These are phyloP conservation scores for Lumnitzera racemosa DNA, from an alignment of 345 rosid species.

Conservation along the genomic window DNA sequence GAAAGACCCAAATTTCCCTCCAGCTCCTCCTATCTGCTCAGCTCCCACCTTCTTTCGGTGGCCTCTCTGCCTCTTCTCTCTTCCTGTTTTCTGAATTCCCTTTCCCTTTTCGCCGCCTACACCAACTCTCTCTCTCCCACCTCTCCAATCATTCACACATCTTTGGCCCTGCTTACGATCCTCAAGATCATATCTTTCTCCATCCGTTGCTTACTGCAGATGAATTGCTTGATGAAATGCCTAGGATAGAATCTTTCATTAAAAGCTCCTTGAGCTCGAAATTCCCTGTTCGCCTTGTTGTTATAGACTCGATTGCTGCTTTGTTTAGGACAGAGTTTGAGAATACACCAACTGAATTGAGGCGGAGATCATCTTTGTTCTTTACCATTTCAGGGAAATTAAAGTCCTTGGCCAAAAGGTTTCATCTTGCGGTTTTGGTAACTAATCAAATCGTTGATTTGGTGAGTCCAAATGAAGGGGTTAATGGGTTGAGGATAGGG, in stretches of 20 bases:
- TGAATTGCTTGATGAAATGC: conserved; percentile 69
- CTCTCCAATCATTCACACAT: conserved; percentile 23
- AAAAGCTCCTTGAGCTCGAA: conserved; percentile 21
- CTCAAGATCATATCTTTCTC: conserved; percentile 46
- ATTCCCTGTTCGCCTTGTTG: conserved; percentile 61
- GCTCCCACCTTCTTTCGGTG: conserved; percentile 68
- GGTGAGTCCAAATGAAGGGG: conserved; percentile 45
- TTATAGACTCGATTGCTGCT: conserved; percentile 82
- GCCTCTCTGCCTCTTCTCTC: conserved; percentile 66
- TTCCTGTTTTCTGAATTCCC: conserved; percentile 75
- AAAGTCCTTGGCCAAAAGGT: conserved; percentile 59
- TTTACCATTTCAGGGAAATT: conserved; percentile 65
- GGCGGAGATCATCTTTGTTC: conserved; percentile 61
- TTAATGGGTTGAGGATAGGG: conserved; percentile 58
- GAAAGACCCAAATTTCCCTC: conserved; percentile 86
- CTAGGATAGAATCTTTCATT: conserved; percentile 43
- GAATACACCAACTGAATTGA: conserved; percentile 58
- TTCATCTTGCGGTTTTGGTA: conserved; percentile 57
- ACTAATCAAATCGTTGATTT: conserved; percentile 89
- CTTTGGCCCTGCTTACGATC: conserved; percentile 26
- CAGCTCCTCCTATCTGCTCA: conserved; percentile 69
- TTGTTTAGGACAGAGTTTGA: conserved; percentile 82
- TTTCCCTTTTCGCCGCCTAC: conserved; percentile 72
- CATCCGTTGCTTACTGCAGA: conserved; percentile 54
- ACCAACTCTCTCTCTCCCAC: conserved; percentile 42